Evolutionary conservation across 2,329 filamentous ascomycete species (phyloP), one percentile per base, ranked within the genome.

Genomic region (Sarocladium kiliense): DNA sequence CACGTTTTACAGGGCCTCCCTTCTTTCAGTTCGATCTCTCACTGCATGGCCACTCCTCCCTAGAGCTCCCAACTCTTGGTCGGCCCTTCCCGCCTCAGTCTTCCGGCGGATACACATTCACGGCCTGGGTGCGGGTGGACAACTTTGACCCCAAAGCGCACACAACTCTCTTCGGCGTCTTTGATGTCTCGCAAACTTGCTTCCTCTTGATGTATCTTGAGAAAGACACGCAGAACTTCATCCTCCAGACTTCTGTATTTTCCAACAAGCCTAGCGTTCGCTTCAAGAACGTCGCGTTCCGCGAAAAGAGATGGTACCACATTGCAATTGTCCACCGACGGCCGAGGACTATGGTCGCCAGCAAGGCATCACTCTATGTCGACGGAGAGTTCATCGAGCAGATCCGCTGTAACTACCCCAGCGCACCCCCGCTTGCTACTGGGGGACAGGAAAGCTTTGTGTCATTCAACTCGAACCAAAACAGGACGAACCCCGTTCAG

Each of bases 11-110:
- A 60, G 82, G 85, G 14, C 91, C 94, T 5, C 84, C 92, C 0
- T 92, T 89, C 68, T 88, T 99, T 61, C 91, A 97, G 63, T 97
- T 99, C 70, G 94, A 99, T 67, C 77, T 99, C 21, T 94, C 91
- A 1, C 74, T 91, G 16, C 81, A 91, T 68, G 95, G 95, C 0
- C 93, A 91, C 70, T 89, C 90, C 14, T 96, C 94, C 0, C 82
- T 97, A 58, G 95, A 99, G 68, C 77, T 99, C 26, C 84, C 91
- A 7, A 92, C 85, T n/a, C 77, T 99, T 25, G 91, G 91, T 5
- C 85, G 89, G 30, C 73, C 84, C 1, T 99, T 99, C 64, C 95
- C 94, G 11, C 91, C 94, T 1, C 79, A 83, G 55, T 84, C 86
- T 18, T 82, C 86, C 10, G 76, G 79, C n/a, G 95, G 94, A 19